Conservation (phyloP, 371 early-diverging fungal species). For the Apophysomyces elegans region DNA sequence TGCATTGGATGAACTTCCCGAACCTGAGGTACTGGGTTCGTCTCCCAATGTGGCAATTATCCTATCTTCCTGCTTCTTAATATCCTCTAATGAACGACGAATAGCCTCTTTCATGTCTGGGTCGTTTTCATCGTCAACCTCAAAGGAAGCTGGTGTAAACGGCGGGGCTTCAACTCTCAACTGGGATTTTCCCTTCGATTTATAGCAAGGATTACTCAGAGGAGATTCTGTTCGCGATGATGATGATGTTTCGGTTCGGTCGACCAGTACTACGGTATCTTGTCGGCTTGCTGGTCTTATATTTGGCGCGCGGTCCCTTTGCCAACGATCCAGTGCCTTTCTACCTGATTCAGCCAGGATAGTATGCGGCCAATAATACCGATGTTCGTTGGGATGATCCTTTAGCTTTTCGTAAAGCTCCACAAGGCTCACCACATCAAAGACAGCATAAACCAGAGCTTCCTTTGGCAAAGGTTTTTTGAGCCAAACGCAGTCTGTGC, state of each 20-base stretch:
- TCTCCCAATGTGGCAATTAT: conserved; percentile 9
- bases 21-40: background rate
- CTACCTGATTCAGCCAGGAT: background rate
- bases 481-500: conserved; percentile 45
- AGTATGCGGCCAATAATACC: conserved; percentile 39
- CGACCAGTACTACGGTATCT: background rate
- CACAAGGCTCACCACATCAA: conserved; percentile 48
- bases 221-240: no score
- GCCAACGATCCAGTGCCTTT: conserved; percentile 31
- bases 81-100: conserved; percentile 18
- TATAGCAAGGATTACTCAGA: background rate
- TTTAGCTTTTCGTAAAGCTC: conserved; percentile 29
- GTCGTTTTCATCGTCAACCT: conserved; percentile 1
- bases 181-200: conserved; percentile 3
- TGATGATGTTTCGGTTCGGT: conserved; percentile 1
- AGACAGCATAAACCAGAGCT: conserved; percentile 47
- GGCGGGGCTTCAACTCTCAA: background rate
- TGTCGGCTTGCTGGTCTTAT: background rate
- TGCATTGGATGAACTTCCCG: background rate
- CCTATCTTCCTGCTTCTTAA: conserved; percentile 10
- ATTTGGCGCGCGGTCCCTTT: conserved; percentile 19
- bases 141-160: no score
- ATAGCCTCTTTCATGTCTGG: conserved; percentile 33
- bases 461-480: conserved; percentile 37
- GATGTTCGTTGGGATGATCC: background rate